These are phyloP conservation scores for Fusarium papillatum DNA, from an alignment of 2,329 filamentous ascomycete species.

Conservation along the genomic window DNA sequence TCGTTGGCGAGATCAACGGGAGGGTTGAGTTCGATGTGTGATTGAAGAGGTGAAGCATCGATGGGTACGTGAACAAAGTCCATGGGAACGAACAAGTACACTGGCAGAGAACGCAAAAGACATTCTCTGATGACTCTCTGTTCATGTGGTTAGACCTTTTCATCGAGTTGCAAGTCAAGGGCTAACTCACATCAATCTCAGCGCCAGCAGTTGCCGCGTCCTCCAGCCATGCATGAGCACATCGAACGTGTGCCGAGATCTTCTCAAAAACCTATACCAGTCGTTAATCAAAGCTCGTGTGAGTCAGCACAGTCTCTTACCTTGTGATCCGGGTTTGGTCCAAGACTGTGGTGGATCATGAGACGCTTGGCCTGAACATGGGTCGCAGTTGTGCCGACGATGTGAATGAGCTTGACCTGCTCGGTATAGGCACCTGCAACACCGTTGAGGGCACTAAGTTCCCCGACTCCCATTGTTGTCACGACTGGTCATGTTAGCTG, in stretches of 20 bases:
- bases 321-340: slow-evolving; percentile 17
- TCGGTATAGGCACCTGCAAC: slow-evolving; percentile 22
- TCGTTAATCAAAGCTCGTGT: neutral
- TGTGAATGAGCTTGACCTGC: slow-evolving; percentile 23
- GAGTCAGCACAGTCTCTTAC: neutral
- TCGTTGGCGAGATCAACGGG: neutral
- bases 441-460: slow-evolving; percentile 20
- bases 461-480: slow-evolving; percentile 24
- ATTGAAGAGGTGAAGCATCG: neutral
- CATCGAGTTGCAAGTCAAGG: neutral
- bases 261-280: slow-evolving; percentile 11
- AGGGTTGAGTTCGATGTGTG: neutral
- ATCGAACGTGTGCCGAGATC: slow-evolving; percentile 13
- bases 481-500: slow-evolving; percentile 4
- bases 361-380: slow-evolving; percentile 14
- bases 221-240: slow-evolving; percentile 21
- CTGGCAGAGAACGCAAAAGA: slow-evolving; percentile 9
- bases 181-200: slow-evolving; percentile 17
- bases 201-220: slow-evolving; percentile 3
- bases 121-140: slow-evolving; percentile 17
- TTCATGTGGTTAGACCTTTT: neutral
- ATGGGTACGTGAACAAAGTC: slow-evolving; percentile 18
- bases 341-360: slow-evolving; percentile 22
- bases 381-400: slow-evolving; percentile 21
- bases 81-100: slow-evolving; percentile 25